Evolutionary conservation across 1,284 basidiomycete species (phyloP).

Genomic region (Athelia sp.): DNA sequence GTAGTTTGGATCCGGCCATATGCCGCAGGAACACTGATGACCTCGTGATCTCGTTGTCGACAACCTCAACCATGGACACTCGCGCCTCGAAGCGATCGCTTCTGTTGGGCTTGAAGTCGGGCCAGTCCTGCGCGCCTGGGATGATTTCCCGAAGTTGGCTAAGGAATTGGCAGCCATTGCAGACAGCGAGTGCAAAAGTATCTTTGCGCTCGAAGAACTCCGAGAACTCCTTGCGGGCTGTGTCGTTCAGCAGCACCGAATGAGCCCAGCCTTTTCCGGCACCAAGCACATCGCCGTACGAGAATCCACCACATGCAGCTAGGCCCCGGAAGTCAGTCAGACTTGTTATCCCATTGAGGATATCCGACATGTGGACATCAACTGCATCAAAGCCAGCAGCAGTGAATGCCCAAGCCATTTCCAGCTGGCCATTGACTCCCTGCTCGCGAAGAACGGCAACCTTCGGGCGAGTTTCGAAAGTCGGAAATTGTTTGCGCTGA

Average conservation of each 20-base stretch:
- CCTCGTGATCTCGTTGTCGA: slow-evolving; percentile 47
- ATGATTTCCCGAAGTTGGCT: slow-evolving; percentile 84
- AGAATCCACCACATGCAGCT: slow-evolving; percentile 97
- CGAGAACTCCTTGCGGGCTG: slow-evolving; percentile 71
- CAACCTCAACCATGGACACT: slow-evolving; percentile 76
- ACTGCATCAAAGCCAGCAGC: slow-evolving; percentile 46
- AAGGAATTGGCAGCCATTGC: slow-evolving; percentile 98
- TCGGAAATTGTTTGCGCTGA: too few species aligned
- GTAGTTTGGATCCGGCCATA: slow-evolving; percentile 85
- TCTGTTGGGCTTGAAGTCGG: slow-evolving; percentile 85
- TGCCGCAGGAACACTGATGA: slow-evolving; percentile 81
- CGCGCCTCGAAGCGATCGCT: slow-evolving; percentile 92
- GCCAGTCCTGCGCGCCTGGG: slow-evolving; percentile 85
- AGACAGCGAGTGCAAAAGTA: slow-evolving; percentile 92
- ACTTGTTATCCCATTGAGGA: slow-evolving; percentile 68
- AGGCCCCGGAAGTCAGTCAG: slow-evolving; percentile 79
- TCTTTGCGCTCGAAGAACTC: slow-evolving; percentile 77
- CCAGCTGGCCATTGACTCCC: too few species aligned
- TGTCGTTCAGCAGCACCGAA: slow-evolving; percentile 80
- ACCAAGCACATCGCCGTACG: slow-evolving; percentile 96
- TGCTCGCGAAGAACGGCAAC: too few species aligned
- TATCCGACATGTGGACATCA: slow-evolving; percentile 98
- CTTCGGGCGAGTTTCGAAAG: too few species aligned
- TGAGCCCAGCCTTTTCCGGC: slow-evolving; percentile 98
- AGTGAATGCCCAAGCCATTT: too few species aligned